Evolutionary conservation across 352 stramenopile genomes (phyloP), one percentile per base, ranked within the genome.

Genomic region (Phytophthora agathidicida): DNA sequence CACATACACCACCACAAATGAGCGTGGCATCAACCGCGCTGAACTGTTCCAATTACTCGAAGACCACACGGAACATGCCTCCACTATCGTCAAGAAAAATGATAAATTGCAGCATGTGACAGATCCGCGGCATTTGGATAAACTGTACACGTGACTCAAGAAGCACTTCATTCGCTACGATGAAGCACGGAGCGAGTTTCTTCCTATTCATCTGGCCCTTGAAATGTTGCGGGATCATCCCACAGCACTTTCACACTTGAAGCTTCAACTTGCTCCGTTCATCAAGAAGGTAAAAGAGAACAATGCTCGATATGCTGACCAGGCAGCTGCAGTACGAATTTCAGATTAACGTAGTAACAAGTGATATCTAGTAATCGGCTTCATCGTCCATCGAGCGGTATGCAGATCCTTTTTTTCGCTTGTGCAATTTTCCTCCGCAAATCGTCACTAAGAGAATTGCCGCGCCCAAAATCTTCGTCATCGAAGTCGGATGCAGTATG

Each of bases 61-160:
- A 68, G 80, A 90, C 5, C 77, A 90, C 35, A 84, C 66, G 9
- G 24, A 65, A 7, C 30, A 14, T 8, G 48, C 16, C 23, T 23
- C 30, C 7, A 76, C 45, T 20, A 43, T 59, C 31, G 37, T 54
- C n/a, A 47, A 49, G 37, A 58, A 76, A 26, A 39, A 72, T 0
- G 36, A 52, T 32, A 58, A 70, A 32, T 42, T 62, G 1, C 33
- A 28, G 16, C 53, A 52, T n/a, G 52, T 42, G 1, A 32, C 43
- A 1, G 75, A 88, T 17, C 49, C 71, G 2, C 71, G 76, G 0
- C 47, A 87, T 37, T 88, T 87, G 55, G 80, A 90, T 43, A 67
- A 77, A 3, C 53, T 90, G 3, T 90, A 90, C 55, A 90, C 80
- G 20, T 90, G 80, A 78, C 54, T 90, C 17, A 90, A 90, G 66